Conservation (phyloP, 1,284 basidiomycete species). For the Papiliotrema nemorosa region DNA sequence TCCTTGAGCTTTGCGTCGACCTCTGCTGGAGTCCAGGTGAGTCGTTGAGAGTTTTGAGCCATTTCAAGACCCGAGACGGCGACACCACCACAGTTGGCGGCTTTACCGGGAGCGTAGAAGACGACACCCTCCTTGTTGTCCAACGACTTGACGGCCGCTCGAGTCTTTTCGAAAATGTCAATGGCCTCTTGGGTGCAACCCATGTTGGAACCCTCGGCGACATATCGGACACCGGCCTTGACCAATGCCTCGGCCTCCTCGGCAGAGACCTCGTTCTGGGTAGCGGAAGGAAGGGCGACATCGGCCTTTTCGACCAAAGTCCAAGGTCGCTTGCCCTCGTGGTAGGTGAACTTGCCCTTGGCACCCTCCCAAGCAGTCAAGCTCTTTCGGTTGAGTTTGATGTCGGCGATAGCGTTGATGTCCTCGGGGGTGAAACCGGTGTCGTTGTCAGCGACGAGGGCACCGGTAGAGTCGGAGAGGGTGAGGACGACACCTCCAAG, state of each 20-base stretch:
- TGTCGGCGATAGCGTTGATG: conserved; percentile 58
- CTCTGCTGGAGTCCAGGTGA: conserved; percentile 60
- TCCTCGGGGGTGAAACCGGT: conserved; percentile 61
- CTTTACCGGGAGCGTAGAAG: conserved; percentile 71
- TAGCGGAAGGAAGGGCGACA: conserved; percentile 71
- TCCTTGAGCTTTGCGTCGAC: conserved; percentile 69
- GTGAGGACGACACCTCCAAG: conserved; percentile 70
- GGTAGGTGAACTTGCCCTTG: conserved; percentile 59
- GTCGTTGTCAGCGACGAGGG: conserved; percentile 58
- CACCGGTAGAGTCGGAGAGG: conserved; percentile 74
- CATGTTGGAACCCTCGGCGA: conserved; percentile 76
- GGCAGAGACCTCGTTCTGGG: conserved; percentile 69
- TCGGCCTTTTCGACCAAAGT: conserved; percentile 64
- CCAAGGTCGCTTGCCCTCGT: conserved; percentile 70
- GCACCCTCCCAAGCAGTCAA: conserved; percentile 55
- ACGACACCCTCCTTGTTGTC: conserved; percentile 44
- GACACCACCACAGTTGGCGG: conserved; percentile 68
- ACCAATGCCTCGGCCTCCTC: conserved; percentile 69
- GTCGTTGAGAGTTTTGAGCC: conserved; percentile 67
- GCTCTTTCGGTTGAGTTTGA: conserved; percentile 64
- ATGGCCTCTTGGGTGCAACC: conserved; percentile 69
- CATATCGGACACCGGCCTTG: conserved; percentile 66
- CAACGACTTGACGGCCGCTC: conserved; percentile 53
- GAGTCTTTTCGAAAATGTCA: conserved; percentile 65
- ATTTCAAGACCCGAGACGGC: conserved; percentile 64